These are phyloP conservation scores for Rubroboletus satanas DNA, from an alignment of 768 basidiomycete genomes.

Conservation along the genomic window DNA sequence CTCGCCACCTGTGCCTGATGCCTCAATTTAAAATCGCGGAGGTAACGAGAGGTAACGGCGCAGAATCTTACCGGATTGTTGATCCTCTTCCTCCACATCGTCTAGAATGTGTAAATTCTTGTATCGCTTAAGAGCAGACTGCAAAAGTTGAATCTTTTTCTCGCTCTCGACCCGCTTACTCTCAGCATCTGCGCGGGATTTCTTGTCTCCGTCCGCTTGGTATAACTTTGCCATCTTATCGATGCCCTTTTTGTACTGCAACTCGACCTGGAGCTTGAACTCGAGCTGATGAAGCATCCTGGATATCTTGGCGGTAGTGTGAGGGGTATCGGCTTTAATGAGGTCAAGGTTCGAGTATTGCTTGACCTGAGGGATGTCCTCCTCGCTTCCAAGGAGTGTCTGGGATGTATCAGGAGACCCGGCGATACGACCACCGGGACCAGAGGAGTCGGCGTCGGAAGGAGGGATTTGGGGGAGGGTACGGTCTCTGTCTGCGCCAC, in stretches of 20 bases:
- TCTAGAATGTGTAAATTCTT: conserved; percentile 94
- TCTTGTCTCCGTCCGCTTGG: conserved; percentile 96
- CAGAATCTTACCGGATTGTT: conserved; percentile 46
- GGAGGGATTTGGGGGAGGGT: conserved; percentile 47
- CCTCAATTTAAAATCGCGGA: conserved; percentile 25
- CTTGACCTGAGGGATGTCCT: conserved; percentile 49
- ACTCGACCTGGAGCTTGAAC: conserved; percentile 98
- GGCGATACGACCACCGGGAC: conserved; percentile 31
- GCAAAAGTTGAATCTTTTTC: conserved; percentile 91
- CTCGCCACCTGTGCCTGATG: conserved; percentile 67
- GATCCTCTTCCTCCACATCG: conserved; percentile 84
- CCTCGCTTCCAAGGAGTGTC: conserved; percentile 36
- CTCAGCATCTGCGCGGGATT: conserved; percentile 88
- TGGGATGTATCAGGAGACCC: conserved; percentile 40
- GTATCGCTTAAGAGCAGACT: conserved; percentile 90
- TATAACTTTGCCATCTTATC: conserved; percentile 99
- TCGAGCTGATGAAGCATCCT: conserved; percentile 98
- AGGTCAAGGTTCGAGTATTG: conserved; percentile 86
- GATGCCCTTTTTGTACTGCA: conserved; percentile 96
- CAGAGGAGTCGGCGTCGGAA: conserved; percentile 42
- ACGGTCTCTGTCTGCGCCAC: conserved; percentile 31
- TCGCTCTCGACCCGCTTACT: conserved; percentile 93
- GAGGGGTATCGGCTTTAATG: conserved; percentile 95
- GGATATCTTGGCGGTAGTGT: conserved; percentile 94
- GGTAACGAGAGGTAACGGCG: background rate